phyloP scores from a whole-genome alignment of 1,139 yeast species.

The Nadsonia starkeyi-henricii region DNA sequence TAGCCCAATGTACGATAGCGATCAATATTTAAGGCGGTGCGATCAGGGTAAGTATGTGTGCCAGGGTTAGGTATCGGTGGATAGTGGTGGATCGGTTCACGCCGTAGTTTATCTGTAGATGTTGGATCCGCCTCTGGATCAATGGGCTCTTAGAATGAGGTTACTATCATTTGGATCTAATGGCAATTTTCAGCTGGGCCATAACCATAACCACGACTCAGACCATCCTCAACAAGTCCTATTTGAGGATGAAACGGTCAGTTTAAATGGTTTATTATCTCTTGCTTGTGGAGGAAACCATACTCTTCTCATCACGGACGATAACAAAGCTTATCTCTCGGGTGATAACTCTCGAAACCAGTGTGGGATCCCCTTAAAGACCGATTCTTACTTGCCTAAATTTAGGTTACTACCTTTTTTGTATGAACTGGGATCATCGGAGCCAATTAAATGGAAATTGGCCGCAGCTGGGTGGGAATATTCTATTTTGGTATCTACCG shows the following conservation, averaged over 20 bases:
- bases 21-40: too few species aligned
- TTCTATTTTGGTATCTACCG: constrained; percentile 35
- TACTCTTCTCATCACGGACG: constrained; percentile 41
- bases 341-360: constrained; percentile 53
- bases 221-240: constrained; percentile 20
- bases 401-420: neutral
- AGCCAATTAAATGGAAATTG: constrained; percentile 6
- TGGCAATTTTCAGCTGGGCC: constrained; percentile 66
- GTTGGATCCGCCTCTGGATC: too few species aligned
- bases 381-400: neutral
- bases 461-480: constrained; percentile 69
- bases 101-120: too few species aligned
- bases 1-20: too few species aligned
- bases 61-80: too few species aligned
- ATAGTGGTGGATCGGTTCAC: too few species aligned
- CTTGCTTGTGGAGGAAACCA: constrained; percentile 82
- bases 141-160: neutral
- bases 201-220: constrained; percentile 42
- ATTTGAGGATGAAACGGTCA: constrained; percentile 11
- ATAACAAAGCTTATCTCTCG: constrained; percentile 40
- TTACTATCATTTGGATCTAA: constrained; percentile 62
- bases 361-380: constrained; percentile 26
- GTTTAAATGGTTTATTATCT: constrained; percentile 13
- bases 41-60: too few species aligned
- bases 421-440: neutral